Evolutionary conservation across 495 filamentous ascomycete genomes (phyloP), one percentile per base, ranked within the genome.

Genomic region (Xylaria castorea): DNA sequence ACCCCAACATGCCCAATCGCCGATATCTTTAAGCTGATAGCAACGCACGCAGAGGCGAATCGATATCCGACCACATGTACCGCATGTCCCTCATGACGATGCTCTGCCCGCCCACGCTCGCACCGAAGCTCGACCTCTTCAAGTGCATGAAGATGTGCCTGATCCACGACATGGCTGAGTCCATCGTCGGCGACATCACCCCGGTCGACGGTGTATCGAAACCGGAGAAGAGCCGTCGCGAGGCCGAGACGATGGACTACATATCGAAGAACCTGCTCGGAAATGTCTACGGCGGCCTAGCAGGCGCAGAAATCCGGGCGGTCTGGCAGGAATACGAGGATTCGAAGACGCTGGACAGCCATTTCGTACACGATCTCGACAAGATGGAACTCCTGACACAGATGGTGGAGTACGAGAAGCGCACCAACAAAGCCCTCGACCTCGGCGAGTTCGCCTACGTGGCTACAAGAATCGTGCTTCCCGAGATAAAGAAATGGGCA

Each of bases 61-160:
- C 93, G 1, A 97, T 99, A 80, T 88, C 94, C 34, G 96, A 99
- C 83, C 96, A 99, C 85, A 99, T 99, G 96, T 98, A 99, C 83
- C 93, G 96, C 78, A 99, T 99, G 96, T 94, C 95, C 62, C 89
- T 99, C 77, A 93, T 98, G 83, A 93, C 93, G 44, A 92, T 99
- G 90, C 87, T 98, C 66, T 94, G 93, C n/a, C 97, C 96, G 22
- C 83, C 91, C 0, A 85, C 93, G 18, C 88, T 97, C 14, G 84
- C 90, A 12, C 78, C 87, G 14, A 84, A 83, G 38, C 81, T 99
- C 75, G 90, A 98, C 80, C 87, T 97, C 72, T 84, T 88, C 3
- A 91, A 90, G 74, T 98, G 96, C 86, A 94, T 93, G 76, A 92
- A 93, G 81, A 95, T 99, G 93, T 94, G 94, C 18, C 86, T 99